Evolutionary conservation across 2,329 filamentous ascomycete genomes (phyloP).

Genomic region (Claviceps maximensis): DNA sequence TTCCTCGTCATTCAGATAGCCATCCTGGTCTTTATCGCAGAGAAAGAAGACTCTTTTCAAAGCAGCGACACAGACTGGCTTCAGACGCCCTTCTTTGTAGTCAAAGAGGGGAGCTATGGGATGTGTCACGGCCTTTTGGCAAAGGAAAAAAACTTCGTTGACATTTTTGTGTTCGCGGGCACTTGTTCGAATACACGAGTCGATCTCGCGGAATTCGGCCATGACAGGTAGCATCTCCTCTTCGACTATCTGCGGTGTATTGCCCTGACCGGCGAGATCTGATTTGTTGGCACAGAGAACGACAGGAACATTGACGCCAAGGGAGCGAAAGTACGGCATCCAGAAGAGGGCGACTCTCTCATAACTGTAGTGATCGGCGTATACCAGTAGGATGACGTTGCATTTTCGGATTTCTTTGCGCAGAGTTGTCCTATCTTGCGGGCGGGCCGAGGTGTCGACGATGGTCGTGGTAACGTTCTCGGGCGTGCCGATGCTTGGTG

Average conservation of each 20-base stretch:
- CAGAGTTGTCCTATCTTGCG: slow-evolving; percentile 79
- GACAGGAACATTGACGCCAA: slow-evolving; percentile 97
- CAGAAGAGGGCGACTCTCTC: slow-evolving; percentile 94
- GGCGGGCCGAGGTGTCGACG: slow-evolving; percentile 90
- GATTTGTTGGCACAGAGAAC: slow-evolving; percentile 96
- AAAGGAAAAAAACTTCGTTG: slow-evolving; percentile 93
- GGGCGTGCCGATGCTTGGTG: slow-evolving; percentile 80
- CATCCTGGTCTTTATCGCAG: slow-evolving; percentile 92
- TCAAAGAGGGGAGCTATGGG: slow-evolving; percentile 94
- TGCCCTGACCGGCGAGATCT: slow-evolving; percentile 65
- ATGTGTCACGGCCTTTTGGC: slow-evolving; percentile 94
- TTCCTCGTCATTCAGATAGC: slow-evolving; percentile 78
- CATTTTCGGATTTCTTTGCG: slow-evolving; percentile 92
- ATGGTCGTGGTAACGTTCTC: slow-evolving; percentile 97
- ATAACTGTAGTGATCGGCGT: slow-evolving; percentile 98
- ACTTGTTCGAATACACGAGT: slow-evolving; percentile 92
- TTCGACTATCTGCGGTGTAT: slow-evolving; percentile 73
- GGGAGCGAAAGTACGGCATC: slow-evolving; percentile 94
- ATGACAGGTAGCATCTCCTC: slow-evolving; percentile 98
- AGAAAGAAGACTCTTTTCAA: slow-evolving; percentile 87
- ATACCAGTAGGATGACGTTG: slow-evolving; percentile 93
- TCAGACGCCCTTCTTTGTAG: slow-evolving; percentile 79
- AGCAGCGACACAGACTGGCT: slow-evolving; percentile 78
- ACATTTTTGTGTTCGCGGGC: slow-evolving; percentile 86
- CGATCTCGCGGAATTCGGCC: slow-evolving; percentile 97